These are phyloP conservation scores for Sesbania bispinosa DNA, from an alignment of 306 rosid species.

Conservation along the genomic window DNA sequence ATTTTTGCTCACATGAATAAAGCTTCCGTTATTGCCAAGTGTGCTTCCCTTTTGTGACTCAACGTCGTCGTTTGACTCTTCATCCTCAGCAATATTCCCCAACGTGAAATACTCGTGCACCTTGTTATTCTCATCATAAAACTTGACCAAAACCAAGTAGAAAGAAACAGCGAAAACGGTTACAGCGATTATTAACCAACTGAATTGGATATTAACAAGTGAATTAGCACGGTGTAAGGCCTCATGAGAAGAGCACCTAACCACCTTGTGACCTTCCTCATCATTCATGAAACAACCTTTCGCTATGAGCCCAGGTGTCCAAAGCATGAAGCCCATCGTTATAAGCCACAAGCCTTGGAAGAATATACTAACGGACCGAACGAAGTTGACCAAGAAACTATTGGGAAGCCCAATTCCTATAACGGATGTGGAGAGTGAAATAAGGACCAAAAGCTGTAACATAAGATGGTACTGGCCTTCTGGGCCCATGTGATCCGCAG, in stretches of 20 bases:
- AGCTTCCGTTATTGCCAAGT: slow-evolving; percentile 15
- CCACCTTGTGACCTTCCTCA: slow-evolving; percentile 62
- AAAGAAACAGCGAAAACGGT: slow-evolving; percentile 39
- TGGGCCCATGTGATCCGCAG: slow-evolving; percentile 69
- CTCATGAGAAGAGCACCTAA: slow-evolving; percentile 40
- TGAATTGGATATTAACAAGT: slow-evolving; percentile 54
- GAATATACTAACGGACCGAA: slow-evolving; percentile 47
- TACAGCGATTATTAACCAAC: slow-evolving; percentile 48
- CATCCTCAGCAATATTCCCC: slow-evolving; percentile 30
- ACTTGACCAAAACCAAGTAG: slow-evolving; percentile 40
- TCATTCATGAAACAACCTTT: slow-evolving; percentile 57
- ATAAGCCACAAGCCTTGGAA: slow-evolving; percentile 67
- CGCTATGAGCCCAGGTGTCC: slow-evolving; percentile 56
- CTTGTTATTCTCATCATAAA: slow-evolving; percentile 32
- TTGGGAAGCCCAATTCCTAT: slow-evolving; percentile 46
- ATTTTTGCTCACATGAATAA: slow-evolving; percentile 40
- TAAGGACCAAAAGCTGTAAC: slow-evolving; percentile 41
- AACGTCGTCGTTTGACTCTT: slow-evolving; percentile 36
- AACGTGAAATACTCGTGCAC: slow-evolving; percentile 44
- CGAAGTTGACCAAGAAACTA: slow-evolving; percentile 57
- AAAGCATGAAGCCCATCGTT: slow-evolving; percentile 60
- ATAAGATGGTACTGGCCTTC: slow-evolving; percentile 78
- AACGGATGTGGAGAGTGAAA: slow-evolving; percentile 49
- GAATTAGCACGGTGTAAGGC: slow-evolving; percentile 57
- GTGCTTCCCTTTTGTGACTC: slow-evolving; percentile 41